A percentile compares a stretch with the other conserved stretches of the same genome.
Conservation (phyloP, 73 alveolate species). For the Tetrahymena thermophila region DNA sequence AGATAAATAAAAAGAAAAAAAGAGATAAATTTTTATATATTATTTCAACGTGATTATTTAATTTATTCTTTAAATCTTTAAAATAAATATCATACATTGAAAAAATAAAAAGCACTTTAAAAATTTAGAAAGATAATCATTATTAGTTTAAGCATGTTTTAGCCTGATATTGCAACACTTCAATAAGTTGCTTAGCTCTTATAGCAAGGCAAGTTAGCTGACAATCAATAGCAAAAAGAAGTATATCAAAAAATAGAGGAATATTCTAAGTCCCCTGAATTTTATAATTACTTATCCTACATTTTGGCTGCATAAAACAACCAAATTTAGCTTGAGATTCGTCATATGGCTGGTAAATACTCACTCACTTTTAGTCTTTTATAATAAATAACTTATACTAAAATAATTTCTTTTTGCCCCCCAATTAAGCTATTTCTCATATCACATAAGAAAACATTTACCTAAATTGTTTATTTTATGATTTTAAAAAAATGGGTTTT, state of each 20-base stretch:
- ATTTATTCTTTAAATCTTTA: neutral
- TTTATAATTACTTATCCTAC: neutral
- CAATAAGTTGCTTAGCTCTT: neutral
- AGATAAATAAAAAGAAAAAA: neutral
- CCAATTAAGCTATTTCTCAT: too few species aligned
- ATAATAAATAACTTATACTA: neutral
- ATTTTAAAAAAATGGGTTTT: neutral
- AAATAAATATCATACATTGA: neutral
- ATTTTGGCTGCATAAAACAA: neutral
- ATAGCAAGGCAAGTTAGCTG: neutral
- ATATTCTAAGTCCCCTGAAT: neutral
- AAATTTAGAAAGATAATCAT: neutral
- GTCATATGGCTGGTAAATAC: neutral
- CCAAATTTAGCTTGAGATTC: neutral
- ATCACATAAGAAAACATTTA: too few species aligned
- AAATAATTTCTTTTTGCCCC: neutral
- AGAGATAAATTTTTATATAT: neutral
- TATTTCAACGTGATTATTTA: neutral
- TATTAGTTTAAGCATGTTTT: neutral
- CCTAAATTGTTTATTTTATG: neutral
- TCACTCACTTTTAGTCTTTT: neutral
- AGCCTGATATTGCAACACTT: slow-evolving; percentile 1
- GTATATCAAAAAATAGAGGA: neutral
- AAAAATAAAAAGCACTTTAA: neutral
- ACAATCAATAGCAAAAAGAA: neutral